Evolutionary conservation across 2,329 filamentous ascomycete genomes (phyloP).

Genomic region (Leptosphaerulina australis): DNA sequence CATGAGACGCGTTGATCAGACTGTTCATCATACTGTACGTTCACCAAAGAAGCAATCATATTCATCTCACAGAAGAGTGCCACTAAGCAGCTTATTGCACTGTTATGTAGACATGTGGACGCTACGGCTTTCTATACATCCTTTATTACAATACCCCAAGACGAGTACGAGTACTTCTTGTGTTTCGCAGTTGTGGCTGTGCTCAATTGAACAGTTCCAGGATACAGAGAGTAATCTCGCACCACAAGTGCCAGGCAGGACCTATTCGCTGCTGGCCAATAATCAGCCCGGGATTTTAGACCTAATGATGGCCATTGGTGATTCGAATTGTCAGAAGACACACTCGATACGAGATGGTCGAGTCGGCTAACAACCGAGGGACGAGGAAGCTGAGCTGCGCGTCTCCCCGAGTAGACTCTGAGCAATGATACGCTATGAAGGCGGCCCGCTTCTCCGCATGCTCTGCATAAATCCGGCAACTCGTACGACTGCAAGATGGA

Average conservation of each 20-base stretch:
- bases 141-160: too few species aligned
- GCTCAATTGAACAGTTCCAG: too few species aligned
- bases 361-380: constrained; percentile 12
- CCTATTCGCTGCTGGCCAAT: not conserved
- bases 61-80: too few species aligned
- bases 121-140: too few species aligned
- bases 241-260: not conserved
- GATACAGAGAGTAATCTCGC: too few species aligned
- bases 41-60: too few species aligned
- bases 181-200: too few species aligned
- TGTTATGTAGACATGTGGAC: too few species aligned
- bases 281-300: too few species aligned
- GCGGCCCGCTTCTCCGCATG: not conserved
- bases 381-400: not conserved
- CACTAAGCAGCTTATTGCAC: too few species aligned
- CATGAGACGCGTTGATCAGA: not conserved
- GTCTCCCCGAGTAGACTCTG: constrained; percentile 1
- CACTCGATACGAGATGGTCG: not conserved
- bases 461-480: not conserved
- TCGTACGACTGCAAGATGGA: not conserved
- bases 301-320: not conserved
- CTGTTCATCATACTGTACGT: too few species aligned
- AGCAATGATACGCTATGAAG: not conserved
- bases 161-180: too few species aligned
- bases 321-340: not conserved